Conservation (phyloP, 768 basidiomycete species). For the Xerocomellus intermedius region DNA sequence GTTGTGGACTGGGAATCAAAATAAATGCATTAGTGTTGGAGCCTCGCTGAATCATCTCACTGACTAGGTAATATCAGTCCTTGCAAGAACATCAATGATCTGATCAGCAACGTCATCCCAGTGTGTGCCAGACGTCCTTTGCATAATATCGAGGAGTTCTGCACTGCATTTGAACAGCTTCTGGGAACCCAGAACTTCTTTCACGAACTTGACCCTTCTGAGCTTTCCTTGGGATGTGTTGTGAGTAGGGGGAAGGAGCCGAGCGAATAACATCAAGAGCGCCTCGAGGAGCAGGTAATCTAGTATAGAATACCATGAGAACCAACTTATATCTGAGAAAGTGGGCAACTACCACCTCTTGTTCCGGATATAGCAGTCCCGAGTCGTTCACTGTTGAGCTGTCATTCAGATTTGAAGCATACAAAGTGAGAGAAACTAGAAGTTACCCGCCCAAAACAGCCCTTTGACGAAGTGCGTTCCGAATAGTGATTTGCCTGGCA, state of each 20-base stretch:
- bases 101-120: conserved; percentile 54
- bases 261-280: conserved; percentile 55
- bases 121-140: conserved; percentile 40
- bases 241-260: conserved; percentile 48
- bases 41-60: conserved; percentile 21
- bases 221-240: conserved; percentile 32
- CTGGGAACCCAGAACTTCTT: conserved; percentile 47
- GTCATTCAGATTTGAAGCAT: background rate
- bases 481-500: conserved; percentile 40
- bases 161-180: conserved; percentile 36
- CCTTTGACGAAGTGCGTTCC: conserved; percentile 43
- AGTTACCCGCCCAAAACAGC: conserved; percentile 50
- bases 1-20: conserved; percentile 50
- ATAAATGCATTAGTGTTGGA: conserved; percentile 3
- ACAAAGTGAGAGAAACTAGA: background rate
- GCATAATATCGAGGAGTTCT: conserved; percentile 41
- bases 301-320: conserved; percentile 20
- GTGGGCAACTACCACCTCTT: conserved; percentile 38
- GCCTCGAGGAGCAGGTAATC: conserved; percentile 59
- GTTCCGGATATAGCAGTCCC: conserved; percentile 49
- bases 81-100: conserved; percentile 49
- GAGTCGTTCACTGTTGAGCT: conserved; percentile 39
- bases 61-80: conserved; percentile 47
- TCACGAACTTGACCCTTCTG: conserved; percentile 47
- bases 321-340: background rate